A percentile compares a stretch with the other conserved stretches of the same genome.
Conservation (phyloP, 1,139 yeast genomes). For the Saccharomyces pastorianus region DNA sequence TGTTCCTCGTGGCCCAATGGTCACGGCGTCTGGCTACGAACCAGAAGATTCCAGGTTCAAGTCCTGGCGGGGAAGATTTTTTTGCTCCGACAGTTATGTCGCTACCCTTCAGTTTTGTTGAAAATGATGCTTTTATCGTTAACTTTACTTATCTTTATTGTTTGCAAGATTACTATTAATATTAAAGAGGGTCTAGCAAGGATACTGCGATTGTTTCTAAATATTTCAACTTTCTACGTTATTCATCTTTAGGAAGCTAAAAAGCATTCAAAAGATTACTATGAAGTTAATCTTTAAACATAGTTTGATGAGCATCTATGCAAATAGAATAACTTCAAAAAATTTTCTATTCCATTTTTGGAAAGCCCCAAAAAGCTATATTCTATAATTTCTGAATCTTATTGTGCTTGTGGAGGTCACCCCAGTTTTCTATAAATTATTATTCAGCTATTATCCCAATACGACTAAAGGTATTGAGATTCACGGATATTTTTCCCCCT, state of each 20-base stretch:
- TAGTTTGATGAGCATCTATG: background rate
- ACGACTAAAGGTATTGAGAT: background rate
- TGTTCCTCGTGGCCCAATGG: slow-evolving; percentile 88
- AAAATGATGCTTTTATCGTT: too few relatives aligned
- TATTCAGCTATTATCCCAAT: background rate
- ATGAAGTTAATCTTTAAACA: background rate
- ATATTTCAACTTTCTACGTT: background rate
- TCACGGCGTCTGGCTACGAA: slow-evolving; percentile 91
- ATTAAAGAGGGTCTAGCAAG: background rate
- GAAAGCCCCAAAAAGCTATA: background rate
- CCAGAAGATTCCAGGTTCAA: slow-evolving; percentile 94
- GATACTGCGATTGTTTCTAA: too few relatives aligned
- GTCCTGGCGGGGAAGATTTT: slow-evolving; percentile 85
- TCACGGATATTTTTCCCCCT: too few relatives aligned
- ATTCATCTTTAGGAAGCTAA: background rate
- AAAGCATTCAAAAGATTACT: background rate
- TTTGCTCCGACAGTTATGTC: too few relatives aligned
- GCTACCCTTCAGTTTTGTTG: background rate
- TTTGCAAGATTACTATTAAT: background rate
- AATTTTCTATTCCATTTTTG: background rate
- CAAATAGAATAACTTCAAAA: background rate
- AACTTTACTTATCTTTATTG: background rate
- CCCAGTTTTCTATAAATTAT: background rate
- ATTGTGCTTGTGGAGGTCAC: background rate
- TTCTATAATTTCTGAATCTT: background rate